These are phyloP conservation scores for Geotrichum phurueaensis DNA, from an alignment of 1,139 yeast genomes.

Conservation along the genomic window DNA sequence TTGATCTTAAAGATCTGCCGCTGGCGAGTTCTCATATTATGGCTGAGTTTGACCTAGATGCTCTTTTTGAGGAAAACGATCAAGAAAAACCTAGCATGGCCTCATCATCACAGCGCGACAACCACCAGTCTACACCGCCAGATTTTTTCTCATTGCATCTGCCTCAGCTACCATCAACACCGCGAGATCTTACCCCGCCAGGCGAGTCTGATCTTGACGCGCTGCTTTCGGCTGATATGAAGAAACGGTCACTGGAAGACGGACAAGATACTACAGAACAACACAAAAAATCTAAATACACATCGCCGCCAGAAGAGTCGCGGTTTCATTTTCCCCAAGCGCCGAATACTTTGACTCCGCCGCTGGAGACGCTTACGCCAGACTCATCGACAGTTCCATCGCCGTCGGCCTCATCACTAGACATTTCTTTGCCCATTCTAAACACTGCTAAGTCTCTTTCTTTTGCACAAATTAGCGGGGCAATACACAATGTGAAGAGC, in stretches of 20 bases:
- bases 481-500: conserved; percentile 5
- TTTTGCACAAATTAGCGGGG: neutral
- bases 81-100: neutral
- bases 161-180: neutral
- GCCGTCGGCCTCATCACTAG: neutral
- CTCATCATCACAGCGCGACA: neutral
- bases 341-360: neutral
- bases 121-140: neutral
- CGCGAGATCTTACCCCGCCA: conserved; percentile 3
- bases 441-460: neutral
- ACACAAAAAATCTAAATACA: neutral
- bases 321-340: conserved; percentile 1
- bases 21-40: neutral
- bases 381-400: conserved; percentile 9
- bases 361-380: conserved; percentile 11
- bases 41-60: conserved; percentile 13
- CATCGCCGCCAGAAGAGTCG: neutral
- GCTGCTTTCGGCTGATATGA: neutral
- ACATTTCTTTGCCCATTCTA: neutral
- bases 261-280: neutral
- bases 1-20: neutral
- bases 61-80: conserved; percentile 8
- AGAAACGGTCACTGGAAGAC: neutral
- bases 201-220: neutral
- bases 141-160: neutral